Evolutionary conservation across 2,329 filamentous ascomycete species (phyloP).

Genomic region (Neurospora sp.): DNA sequence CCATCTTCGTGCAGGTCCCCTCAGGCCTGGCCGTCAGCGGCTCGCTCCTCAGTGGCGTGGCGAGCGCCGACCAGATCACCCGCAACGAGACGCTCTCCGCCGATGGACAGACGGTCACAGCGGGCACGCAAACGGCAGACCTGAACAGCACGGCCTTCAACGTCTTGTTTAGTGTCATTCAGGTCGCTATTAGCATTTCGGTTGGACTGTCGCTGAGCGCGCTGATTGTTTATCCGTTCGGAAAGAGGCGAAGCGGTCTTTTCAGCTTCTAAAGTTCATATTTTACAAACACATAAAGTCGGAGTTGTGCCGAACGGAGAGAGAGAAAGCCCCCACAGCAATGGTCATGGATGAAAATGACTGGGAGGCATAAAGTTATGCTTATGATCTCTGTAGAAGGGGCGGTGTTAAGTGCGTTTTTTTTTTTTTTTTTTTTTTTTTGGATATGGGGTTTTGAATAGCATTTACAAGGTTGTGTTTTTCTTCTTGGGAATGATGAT

Average conservation of each 20-base stretch:
- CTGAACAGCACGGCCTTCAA: slow-evolving; percentile 40
- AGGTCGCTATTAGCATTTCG: slow-evolving; percentile 53
- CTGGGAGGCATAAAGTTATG: not conserved
- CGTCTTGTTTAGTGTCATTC: slow-evolving; percentile 47
- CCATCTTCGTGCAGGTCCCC: slow-evolving; percentile 66
- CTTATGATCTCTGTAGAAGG: not conserved
- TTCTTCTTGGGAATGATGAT: not conserved
- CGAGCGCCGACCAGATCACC: slow-evolving; percentile 44
- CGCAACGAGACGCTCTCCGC: slow-evolving; percentile 27
- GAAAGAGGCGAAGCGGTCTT: slow-evolving; percentile 47
- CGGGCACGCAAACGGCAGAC: slow-evolving; percentile 14
- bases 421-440: not conserved
- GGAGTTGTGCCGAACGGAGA: not conserved
- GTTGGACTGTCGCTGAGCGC: slow-evolving; percentile 49
- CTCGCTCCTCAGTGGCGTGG: slow-evolving; percentile 47
- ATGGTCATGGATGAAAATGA: not conserved
- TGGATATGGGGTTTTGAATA: not conserved
- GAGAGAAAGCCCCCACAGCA: not conserved
- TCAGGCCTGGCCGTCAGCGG: slow-evolving; percentile 51
- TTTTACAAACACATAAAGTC: not conserved
- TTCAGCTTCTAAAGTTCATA: slow-evolving; percentile 36
- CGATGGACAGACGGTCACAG: slow-evolving; percentile 13
- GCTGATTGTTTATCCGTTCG: slow-evolving; percentile 44
- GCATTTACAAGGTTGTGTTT: not conserved
- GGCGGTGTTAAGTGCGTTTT: not conserved